Evolutionary conservation across 495 filamentous ascomycete species (phyloP), one percentile per base, ranked within the genome.

Genomic region (Penicillium turbatum): DNA sequence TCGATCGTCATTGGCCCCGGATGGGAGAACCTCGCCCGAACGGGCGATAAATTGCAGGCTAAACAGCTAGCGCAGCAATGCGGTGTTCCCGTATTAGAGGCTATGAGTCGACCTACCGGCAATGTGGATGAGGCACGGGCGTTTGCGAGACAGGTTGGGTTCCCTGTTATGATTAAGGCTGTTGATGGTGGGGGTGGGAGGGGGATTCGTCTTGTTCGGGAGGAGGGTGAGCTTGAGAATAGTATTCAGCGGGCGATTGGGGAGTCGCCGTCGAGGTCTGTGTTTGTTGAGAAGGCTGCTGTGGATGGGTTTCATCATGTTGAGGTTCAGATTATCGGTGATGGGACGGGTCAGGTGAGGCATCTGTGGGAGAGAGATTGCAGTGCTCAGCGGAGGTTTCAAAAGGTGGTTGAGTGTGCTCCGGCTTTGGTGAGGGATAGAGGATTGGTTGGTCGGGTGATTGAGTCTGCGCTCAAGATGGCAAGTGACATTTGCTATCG

Each of bases 291-390:
- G 46, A 78, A 72, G 55, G 77, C 77, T 35, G 71, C 74, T 21
- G 70, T 73, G n/a, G 63, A 69, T 36, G 72, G 76, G 0, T 80
- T 79, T 27, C 77, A 73, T 31, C 81, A 84, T 56, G 65, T 85
- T 12, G 81, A 85, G 53, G 75, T 85, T 10, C 81, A 84, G 50
- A 71, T 85, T 17, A 68, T 84, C 17, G 82, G 82, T 13, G 79
- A 84, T 55, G 79, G 79, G 0, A 71, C 67, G 0, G 70, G 68
- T 0, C 58, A 75, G n/a, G 78, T 79, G 2, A 67, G 75, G 6
- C 72, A 79, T 56, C 68, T 83, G 8, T 78, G 79, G 54, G 81
- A 84, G 60, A 67, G 81, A 46, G 82, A 85, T 32, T 85, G 82
- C 68, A 81, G 76, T 42, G 74, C 83, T 5, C 81, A 85, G 61